Conservation (phyloP, 2,329 filamentous ascomycete genomes). For the Aspergillus transmontanensis region DNA sequence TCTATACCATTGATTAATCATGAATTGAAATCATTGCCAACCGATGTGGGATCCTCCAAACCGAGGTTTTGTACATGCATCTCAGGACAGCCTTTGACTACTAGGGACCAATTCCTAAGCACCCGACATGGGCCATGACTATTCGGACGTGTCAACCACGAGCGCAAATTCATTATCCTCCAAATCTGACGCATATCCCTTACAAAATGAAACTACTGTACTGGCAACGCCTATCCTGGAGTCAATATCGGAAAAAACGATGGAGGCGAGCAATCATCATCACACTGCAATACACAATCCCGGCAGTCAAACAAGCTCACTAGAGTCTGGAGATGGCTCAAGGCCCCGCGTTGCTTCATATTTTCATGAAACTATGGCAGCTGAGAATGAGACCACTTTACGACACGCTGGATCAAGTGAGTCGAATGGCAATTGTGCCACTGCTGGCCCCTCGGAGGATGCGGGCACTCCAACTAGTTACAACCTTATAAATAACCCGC, state of each 20-base stretch:
- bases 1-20: slow-evolving; percentile 5
- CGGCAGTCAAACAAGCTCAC: slow-evolving; percentile 10
- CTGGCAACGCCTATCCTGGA: slow-evolving; percentile 12
- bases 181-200: slow-evolving; percentile 14
- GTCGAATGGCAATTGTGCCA: neutral
- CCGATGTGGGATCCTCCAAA: slow-evolving; percentile 8
- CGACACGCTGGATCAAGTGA: slow-evolving; percentile 1
- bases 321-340: neutral
- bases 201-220: slow-evolving; percentile 14
- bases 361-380: neutral
- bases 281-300: neutral
- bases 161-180: slow-evolving; percentile 22
- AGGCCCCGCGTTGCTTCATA: neutral
- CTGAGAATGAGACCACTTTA: slow-evolving; percentile 1
- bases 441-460: neutral
- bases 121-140: slow-evolving; percentile 36
- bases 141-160: slow-evolving; percentile 24
- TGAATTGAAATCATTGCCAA: slow-evolving; percentile 14
- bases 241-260: slow-evolving; percentile 11
- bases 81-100: slow-evolving; percentile 9
- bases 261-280: slow-evolving; percentile 12
- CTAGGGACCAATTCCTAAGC: slow-evolving; percentile 10
- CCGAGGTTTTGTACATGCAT: slow-evolving; percentile 14
- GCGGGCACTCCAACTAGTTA: slow-evolving; percentile 16
- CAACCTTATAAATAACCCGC: slow-evolving; percentile 46